Evolutionary conservation across 345 rosid species (phyloP).

Genomic region (Capsella bursapastoris): DNA sequence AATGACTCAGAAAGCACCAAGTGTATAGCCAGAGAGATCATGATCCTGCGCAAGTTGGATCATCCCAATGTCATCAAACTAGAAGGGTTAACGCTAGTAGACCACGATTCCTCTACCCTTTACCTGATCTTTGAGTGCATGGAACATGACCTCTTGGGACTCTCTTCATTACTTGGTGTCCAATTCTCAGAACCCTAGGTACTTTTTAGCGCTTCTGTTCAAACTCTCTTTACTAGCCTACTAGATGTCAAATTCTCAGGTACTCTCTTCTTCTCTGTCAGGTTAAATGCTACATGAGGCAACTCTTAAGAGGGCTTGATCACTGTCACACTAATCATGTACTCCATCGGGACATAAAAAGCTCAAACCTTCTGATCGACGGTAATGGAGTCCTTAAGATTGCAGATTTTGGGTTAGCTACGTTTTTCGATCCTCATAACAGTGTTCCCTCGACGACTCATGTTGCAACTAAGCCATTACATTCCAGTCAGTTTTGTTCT

Average conservation of each 20-base stretch:
- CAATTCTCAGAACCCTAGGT: slow-evolving; percentile 91
- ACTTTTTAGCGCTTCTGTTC: slow-evolving; percentile 6
- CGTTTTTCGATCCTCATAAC: slow-evolving; percentile 64
- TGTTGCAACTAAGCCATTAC: slow-evolving; percentile 61
- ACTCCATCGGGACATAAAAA: slow-evolving; percentile 93
- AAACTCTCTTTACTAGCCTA: slow-evolving; percentile 46
- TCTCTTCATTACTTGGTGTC: slow-evolving; percentile 70
- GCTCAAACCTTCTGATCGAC: slow-evolving; percentile 89
- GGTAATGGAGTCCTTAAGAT: too few species aligned
- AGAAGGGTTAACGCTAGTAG: slow-evolving; percentile 80
- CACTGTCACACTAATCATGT: slow-evolving; percentile 81
- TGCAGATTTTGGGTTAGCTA: slow-evolving; percentile 93
- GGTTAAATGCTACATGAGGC: slow-evolving; percentile 93
- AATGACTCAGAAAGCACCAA: slow-evolving; percentile 75
- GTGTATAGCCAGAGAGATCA: slow-evolving; percentile 89
- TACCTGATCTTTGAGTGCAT: slow-evolving; percentile 91
- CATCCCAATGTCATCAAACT: slow-evolving; percentile 88
- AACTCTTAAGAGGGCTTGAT: slow-evolving; percentile 89
- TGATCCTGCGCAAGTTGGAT: slow-evolving; percentile 82
- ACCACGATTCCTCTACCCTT: slow-evolving; percentile 56
- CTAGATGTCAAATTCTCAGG: slow-evolving; percentile 75
- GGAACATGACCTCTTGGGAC: slow-evolving; percentile 95
- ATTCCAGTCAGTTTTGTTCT: slow-evolving; percentile 25
- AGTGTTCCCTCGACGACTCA: slow-evolving; percentile 74
- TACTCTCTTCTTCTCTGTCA: slow-evolving; percentile 46